These are phyloP conservation scores for Macrophomina pseudophaseolina DNA, from an alignment of 2,329 filamentous ascomycete species.

Conservation along the genomic window DNA sequence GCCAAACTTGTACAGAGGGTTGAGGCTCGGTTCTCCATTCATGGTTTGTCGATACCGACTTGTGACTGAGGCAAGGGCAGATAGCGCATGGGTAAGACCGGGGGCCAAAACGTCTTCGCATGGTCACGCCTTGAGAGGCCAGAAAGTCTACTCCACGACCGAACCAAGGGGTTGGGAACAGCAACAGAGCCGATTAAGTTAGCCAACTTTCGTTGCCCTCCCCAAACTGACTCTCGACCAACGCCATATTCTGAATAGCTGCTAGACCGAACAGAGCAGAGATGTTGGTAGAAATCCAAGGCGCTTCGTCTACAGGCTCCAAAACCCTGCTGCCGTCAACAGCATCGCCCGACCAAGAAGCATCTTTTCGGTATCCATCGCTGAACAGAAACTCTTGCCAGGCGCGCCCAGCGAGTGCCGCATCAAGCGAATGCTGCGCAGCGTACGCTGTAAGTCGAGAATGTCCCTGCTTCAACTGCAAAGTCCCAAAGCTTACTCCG, in stretches of 20 bases:
- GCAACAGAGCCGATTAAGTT: too few relatives aligned
- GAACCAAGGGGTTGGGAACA: too few relatives aligned
- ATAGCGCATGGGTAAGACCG: too few relatives aligned
- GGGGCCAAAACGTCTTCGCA: too few relatives aligned
- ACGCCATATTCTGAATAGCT: slow-evolving; percentile 61
- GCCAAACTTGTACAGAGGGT: too few relatives aligned
- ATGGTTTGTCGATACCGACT: too few relatives aligned
- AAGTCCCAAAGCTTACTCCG: slow-evolving; percentile 52
- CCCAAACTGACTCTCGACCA: too few relatives aligned
- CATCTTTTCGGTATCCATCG: slow-evolving; percentile 45
- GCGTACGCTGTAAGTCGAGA: slow-evolving; percentile 64
- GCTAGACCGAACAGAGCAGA: slow-evolving; percentile 63
- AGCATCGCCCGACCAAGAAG: slow-evolving; percentile 45
- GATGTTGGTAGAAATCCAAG: slow-evolving; percentile 64
- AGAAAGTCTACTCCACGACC: too few relatives aligned
- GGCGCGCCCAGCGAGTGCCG: slow-evolving; percentile 55
- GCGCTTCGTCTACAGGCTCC: slow-evolving; percentile 58
- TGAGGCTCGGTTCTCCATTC: too few relatives aligned
- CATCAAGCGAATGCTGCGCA: slow-evolving; percentile 51
- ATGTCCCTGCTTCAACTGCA: slow-evolving; percentile 61
- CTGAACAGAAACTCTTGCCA: slow-evolving; percentile 61
- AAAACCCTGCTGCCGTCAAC: slow-evolving; percentile 54
- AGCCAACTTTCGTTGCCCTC: too few relatives aligned
- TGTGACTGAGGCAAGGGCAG: too few relatives aligned
- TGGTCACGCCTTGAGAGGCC: too few relatives aligned